A percentile compares a stretch with the other conserved stretches of the same genome.
These are phyloP conservation scores for Galerina sulciceps DNA, from an alignment of 768 basidiomycete species.

Conservation along the genomic window DNA sequence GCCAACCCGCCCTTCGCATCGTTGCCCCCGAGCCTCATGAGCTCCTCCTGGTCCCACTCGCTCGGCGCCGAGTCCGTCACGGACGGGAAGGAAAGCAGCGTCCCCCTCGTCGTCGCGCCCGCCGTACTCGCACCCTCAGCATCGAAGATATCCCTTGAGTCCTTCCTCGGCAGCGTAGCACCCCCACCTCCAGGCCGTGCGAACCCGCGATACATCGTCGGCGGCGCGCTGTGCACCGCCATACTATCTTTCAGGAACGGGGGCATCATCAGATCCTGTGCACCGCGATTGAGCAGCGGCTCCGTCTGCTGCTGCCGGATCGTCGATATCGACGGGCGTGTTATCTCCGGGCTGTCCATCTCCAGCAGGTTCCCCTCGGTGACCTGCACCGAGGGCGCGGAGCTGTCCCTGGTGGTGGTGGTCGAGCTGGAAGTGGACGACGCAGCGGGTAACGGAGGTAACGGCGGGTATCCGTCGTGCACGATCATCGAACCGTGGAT, in stretches of 20 bases:
- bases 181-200: constrained; percentile 3
- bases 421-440: not conserved
- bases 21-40: constrained; percentile 8
- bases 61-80: constrained; percentile 55
- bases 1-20: not conserved
- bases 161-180: constrained; percentile 25
- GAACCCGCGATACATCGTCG: constrained; percentile 42
- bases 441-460: constrained; percentile 26
- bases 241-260: constrained; percentile 34
- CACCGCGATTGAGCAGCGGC: no score
- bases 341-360: constrained; percentile 24
- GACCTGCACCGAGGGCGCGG: constrained; percentile 5
- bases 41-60: constrained; percentile 34
- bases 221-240: constrained; percentile 49
- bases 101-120: constrained; percentile 28
- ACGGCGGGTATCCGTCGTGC: constrained; percentile 34
- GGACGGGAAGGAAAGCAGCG: constrained; percentile 52
- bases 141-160: constrained; percentile 43
- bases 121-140: constrained; percentile 14
- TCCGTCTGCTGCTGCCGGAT: not conserved
- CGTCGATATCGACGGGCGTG: constrained; percentile 6
- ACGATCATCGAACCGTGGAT: constrained; percentile 33
- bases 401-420: constrained; percentile 4
- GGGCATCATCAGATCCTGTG: constrained; percentile 37
- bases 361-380: constrained; percentile 32